These are phyloP conservation scores for Sanchytrium tribonematis DNA, from an alignment of 371 early-diverging fungal genomes.

Conservation along the genomic window DNA sequence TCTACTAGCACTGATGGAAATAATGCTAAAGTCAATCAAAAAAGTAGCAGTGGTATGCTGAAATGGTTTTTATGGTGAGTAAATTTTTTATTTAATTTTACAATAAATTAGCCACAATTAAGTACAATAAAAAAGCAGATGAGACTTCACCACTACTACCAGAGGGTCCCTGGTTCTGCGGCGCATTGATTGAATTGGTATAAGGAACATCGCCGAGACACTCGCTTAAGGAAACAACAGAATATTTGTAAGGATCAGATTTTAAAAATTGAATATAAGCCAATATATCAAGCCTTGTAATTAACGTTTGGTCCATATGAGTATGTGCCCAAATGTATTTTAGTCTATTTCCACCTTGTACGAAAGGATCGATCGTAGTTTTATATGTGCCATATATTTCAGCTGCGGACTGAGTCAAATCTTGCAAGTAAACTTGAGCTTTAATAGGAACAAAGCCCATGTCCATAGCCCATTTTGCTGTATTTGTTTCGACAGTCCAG, in stretches of 20 bases:
- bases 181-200: background rate
- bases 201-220: background rate
- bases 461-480: background rate
- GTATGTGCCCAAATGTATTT: constrained; percentile 1
- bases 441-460: background rate
- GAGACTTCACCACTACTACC: background rate
- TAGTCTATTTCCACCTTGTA: background rate
- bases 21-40: background rate
- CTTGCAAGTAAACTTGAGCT: background rate
- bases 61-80: background rate
- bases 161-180: background rate
- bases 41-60: background rate
- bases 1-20: background rate
- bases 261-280: background rate
- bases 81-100: background rate
- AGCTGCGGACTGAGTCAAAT: background rate
- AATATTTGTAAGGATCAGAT: background rate
- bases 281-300: background rate
- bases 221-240: background rate
- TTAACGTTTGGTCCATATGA: background rate
- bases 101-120: background rate
- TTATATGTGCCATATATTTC: background rate
- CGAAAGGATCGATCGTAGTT: background rate
- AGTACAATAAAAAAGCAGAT: background rate
- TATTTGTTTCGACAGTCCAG: background rate